Base-by-base conservation (phyloP, 2,329 filamentous ascomycete species). In the Diplodia mutila region DNA sequence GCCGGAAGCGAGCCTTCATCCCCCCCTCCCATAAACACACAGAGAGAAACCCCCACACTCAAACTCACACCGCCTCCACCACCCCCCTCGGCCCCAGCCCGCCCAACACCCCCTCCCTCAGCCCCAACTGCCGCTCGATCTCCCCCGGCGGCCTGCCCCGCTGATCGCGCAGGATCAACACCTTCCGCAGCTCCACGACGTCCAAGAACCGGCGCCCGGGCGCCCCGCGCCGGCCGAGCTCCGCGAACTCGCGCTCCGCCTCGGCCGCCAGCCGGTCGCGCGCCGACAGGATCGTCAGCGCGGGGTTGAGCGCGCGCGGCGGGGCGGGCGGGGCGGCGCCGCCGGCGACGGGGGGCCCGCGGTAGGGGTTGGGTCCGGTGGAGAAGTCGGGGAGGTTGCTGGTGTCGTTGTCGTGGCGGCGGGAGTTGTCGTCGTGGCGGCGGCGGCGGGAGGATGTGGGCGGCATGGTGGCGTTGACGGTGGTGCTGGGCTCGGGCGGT, bases 231-330 rank as follows among this genome's bases (percentile, higher is more conserved):
- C 78, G 75, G 0, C 81, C 82, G 3, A 80, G 74, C 65, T 80
- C 76, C 21, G 82, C 80, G 48, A 86, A 74, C 74, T 90, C 87
- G 23, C 76, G 73, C 37, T 89, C 86, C 1, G 85, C 87, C 42
- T 82, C 80, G 23, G 81, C 81, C 27, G 82, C 78, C 52, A 89
- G 78, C 34, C 79, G 77, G 64, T 84, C 78, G 48, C 87, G 80
- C 3, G 86, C 82, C 21, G 82, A 80, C 3, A 89, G 78, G 3
- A 86, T 81, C 25, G 82, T 74, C 6, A 89, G 71, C 0, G 86
- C 85, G 1, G 87, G 86, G 69, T 89, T 89, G 52, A 75, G 73
- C 37, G 71, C 67, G 21, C 77, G 76, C 4, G 79, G 76, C 34
- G 61, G n/a, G n/a, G n/a, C n/a, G n/a, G n/a, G 49, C 23, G 42